Evolutionary conservation across 352 stramenopile species (phyloP).

Genomic region (Phytophthora citricola): DNA sequence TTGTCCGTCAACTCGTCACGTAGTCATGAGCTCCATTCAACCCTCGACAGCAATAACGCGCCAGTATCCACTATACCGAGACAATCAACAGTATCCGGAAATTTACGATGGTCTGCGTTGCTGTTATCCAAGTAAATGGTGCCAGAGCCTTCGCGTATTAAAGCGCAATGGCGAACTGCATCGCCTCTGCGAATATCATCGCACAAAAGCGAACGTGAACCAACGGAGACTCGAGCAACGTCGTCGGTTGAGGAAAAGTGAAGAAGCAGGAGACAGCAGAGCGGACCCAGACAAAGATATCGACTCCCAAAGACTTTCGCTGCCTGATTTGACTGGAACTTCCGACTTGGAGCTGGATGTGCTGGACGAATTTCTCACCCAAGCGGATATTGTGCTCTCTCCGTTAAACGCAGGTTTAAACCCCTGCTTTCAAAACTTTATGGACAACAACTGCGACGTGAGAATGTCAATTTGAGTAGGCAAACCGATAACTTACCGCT

Average conservation of each 20-base stretch:
- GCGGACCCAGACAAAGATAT: constrained; percentile 11
- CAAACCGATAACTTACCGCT: no score
- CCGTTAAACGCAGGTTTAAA: not conserved
- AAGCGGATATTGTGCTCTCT: constrained; percentile 27
- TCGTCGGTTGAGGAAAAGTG: constrained; percentile 5
- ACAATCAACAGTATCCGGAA: constrained; percentile 21
- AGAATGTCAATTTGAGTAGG: not conserved
- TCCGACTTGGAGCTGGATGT: constrained; percentile 26
- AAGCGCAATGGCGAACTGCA: constrained; percentile 56
- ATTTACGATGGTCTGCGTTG: not conserved
- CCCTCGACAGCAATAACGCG: constrained; percentile 4
- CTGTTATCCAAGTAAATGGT: constrained; percentile 44
- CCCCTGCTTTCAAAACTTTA: not conserved
- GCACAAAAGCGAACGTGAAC: constrained; percentile 38
- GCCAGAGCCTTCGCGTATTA: constrained; percentile 35
- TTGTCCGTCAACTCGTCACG: constrained; percentile 3
- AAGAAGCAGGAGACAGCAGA: constrained; percentile 34
- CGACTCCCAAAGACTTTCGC: constrained; percentile 27
- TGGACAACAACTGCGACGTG: not conserved
- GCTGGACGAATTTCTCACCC: constrained; percentile 35
- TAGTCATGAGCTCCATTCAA: constrained; percentile 26
- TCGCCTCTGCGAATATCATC: constrained; percentile 36
- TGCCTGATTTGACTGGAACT: constrained; percentile 19
- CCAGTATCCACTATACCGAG: constrained; percentile 1
- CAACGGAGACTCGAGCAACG: constrained; percentile 26